Conservation (phyloP, 225 moss, liverwort and hornwort genomes). For the Bryum argenteum region DNA sequence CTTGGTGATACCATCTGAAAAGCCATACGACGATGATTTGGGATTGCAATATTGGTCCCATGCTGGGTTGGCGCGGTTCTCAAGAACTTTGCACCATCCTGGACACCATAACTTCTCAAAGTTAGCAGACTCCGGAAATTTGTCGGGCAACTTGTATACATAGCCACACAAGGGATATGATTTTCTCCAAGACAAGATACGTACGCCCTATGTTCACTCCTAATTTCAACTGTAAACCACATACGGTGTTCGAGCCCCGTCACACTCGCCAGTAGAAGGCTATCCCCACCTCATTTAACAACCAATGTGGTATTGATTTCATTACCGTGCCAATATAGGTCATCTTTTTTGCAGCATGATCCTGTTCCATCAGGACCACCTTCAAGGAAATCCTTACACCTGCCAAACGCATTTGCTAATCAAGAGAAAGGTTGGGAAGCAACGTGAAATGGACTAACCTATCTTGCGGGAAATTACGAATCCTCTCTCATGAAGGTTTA, state of each 20-base stretch:
- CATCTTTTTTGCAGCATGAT: slow-evolving; percentile 91
- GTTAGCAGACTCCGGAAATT: slow-evolving; percentile 11
- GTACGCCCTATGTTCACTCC: background rate
- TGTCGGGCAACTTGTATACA: background rate
- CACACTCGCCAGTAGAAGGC: background rate
- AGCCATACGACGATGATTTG: slow-evolving; percentile 67
- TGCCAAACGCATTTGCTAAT: slow-evolving; percentile 29
- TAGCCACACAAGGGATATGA: slow-evolving; percentile 12
- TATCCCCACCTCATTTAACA: background rate
- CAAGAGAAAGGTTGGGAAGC: background rate
- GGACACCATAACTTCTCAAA: slow-evolving; percentile 28
- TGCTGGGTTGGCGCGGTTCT: slow-evolving; percentile 47
- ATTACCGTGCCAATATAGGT: slow-evolving; percentile 74
- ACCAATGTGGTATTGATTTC: slow-evolving; percentile 1
- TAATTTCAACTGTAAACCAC: slow-evolving; percentile 15
- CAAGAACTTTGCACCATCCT: slow-evolving; percentile 77
- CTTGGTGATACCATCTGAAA: slow-evolving; percentile 53
- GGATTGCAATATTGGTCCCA: slow-evolving; percentile 90
- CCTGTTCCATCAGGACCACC: slow-evolving; percentile 80
- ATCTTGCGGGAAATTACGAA: background rate
- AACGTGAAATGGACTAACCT: slow-evolving; percentile 4
- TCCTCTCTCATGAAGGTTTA: slow-evolving; percentile 12
- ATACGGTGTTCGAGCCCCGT: slow-evolving; percentile 9
- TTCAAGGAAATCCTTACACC: slow-evolving; percentile 87
- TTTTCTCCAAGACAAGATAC: slow-evolving; percentile 1